phyloP scores from a whole-genome alignment of 306 rosid genomes.

The Citrullus amarus region DNA sequence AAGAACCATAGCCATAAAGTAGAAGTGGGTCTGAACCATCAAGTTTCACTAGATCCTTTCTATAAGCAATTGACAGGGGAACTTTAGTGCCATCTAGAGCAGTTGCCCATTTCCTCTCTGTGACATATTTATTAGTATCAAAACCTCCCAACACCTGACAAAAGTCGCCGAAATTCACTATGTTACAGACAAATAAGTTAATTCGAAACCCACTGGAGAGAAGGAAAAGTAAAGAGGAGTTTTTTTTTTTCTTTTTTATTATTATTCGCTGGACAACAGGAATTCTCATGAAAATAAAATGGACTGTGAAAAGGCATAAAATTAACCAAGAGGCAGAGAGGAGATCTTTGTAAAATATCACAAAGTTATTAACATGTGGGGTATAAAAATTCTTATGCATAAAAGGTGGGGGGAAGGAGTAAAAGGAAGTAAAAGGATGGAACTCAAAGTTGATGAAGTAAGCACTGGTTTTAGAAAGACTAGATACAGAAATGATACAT shows the following conservation, averaged over 20 bases:
- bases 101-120: slow-evolving; percentile 82
- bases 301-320: not conserved
- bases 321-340: not conserved
- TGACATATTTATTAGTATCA: slow-evolving; percentile 58
- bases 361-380: not conserved
- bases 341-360: not conserved
- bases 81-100: slow-evolving; percentile 68
- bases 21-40: slow-evolving; percentile 87
- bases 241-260: not conserved
- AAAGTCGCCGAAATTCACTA: not conserved
- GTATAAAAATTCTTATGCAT: not conserved
- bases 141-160: slow-evolving; percentile 82
- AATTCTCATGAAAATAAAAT: not conserved
- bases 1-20: slow-evolving; percentile 93
- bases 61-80: slow-evolving; percentile 76
- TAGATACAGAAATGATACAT: not conserved
- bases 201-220: not conserved
- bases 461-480: not conserved
- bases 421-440: not conserved
- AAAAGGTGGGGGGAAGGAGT: not conserved
- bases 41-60: slow-evolving; percentile 66
- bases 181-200: not conserved
- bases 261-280: not conserved
- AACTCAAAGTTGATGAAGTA: not conserved
- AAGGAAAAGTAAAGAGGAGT: not conserved